A percentile compares a stretch with the other conserved stretches of the same genome.
phyloP scores from a whole-genome alignment of 805 yeast species.

The Ogataea polymorpha region DNA sequence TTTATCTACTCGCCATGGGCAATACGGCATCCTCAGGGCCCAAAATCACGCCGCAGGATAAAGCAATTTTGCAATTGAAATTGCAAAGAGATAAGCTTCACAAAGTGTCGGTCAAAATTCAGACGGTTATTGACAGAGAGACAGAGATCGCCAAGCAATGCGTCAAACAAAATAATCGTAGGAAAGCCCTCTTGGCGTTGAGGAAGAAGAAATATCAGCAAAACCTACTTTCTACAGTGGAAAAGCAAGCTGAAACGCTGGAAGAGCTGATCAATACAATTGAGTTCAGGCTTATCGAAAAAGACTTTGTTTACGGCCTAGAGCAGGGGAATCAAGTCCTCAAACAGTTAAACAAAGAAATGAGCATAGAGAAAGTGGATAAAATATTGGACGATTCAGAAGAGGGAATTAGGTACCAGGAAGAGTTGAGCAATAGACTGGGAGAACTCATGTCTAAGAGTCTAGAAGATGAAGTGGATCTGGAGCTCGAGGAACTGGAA shows the following conservation, averaged over 20 bases:
- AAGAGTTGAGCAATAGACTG: conserved; percentile 60
- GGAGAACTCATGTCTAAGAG: conserved; percentile 39
- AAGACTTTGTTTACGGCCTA: conserved; percentile 77
- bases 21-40: conserved; percentile 33
- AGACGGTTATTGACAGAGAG: conserved; percentile 58
- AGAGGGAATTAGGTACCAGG: conserved; percentile 77
- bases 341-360: conserved; percentile 71
- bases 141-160: conserved; percentile 55
- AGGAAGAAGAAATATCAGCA: conserved; percentile 81
- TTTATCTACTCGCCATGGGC: conserved; percentile 29
- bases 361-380: conserved; percentile 77
- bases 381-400: conserved; percentile 77
- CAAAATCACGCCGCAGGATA: conserved; percentile 78
- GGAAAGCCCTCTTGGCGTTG: conserved; percentile 65
- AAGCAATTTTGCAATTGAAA: conserved; percentile 82
- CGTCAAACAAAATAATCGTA: conserved; percentile 49
- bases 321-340: conserved; percentile 77
- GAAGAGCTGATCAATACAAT: conserved; percentile 77
- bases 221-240: conserved; percentile 63
- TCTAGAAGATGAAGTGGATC: conserved; percentile 63
- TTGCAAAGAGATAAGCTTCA: conserved; percentile 81
- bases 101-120: conserved; percentile 64
- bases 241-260: conserved; percentile 71
- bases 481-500: conserved; percentile 53
- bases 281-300: conserved; percentile 86